These are phyloP conservation scores for Alternaria panax DNA, from an alignment of 2,329 filamentous ascomycete species.

Conservation along the genomic window DNA sequence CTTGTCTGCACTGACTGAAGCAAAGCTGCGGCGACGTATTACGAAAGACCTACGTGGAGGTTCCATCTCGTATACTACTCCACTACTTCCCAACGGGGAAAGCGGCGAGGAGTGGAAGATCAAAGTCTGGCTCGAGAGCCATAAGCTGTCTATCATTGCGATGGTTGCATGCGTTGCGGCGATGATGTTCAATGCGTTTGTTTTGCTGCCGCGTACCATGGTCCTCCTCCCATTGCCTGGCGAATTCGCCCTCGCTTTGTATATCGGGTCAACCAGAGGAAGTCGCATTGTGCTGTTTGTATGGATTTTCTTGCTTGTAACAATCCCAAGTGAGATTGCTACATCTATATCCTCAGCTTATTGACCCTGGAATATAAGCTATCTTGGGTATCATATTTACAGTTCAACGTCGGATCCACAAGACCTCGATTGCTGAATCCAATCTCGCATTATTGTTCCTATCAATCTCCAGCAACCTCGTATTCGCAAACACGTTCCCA, in stretches of 20 bases:
- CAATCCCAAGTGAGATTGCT: background rate
- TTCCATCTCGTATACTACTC: conserved; percentile 23
- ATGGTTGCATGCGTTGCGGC: background rate
- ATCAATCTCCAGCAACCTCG: background rate
- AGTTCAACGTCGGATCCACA: too few relatives aligned
- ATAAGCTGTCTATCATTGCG: background rate
- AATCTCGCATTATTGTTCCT: too few relatives aligned
- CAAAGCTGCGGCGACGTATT: background rate
- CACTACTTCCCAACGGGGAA: background rate
- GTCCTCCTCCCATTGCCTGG: background rate
- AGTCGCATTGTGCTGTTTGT: background rate
- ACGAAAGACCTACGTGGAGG: conserved; percentile 13
- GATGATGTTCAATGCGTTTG: too few relatives aligned
- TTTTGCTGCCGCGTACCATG: background rate
- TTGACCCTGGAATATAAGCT: too few relatives aligned
- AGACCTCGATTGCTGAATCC: too few relatives aligned
- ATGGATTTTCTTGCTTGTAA: background rate
- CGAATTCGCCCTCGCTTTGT: background rate
- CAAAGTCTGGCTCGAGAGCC: background rate
- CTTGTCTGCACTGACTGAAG: background rate
- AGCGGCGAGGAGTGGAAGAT: background rate
- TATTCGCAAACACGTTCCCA: too few relatives aligned
- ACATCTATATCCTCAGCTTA: background rate
- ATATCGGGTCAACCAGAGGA: background rate
- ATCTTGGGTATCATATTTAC: too few relatives aligned